A percentile compares a stretch with the other conserved stretches of the same genome.
Conservation (phyloP, 2,329 filamentous ascomycete species). For the Trichocomaceae sp. region DNA sequence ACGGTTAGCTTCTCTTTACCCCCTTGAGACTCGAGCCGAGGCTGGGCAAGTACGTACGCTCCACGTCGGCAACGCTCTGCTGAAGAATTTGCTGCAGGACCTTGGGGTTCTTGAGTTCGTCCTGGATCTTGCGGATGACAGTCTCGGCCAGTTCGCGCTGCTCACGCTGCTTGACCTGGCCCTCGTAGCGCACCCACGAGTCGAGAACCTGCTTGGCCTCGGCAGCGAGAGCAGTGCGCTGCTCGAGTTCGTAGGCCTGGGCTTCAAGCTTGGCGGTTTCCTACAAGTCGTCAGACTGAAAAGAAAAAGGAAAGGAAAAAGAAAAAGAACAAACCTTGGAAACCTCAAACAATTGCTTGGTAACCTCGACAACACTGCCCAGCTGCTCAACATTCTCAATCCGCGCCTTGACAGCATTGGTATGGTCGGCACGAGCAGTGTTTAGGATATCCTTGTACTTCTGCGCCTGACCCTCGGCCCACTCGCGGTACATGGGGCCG, state of each 20-base stretch:
- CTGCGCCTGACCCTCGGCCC: slow-evolving; percentile 79
- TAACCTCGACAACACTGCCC: slow-evolving; percentile 87
- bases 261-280: slow-evolving; percentile 96
- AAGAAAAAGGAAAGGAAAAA: neutral
- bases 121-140: slow-evolving; percentile 95
- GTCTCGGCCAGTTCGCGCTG: slow-evolving; percentile 89
- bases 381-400: slow-evolving; percentile 95
- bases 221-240: slow-evolving; percentile 81
- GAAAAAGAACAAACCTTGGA: slow-evolving; percentile 66
- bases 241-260: slow-evolving; percentile 93
- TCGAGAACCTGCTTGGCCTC: slow-evolving; percentile 96
- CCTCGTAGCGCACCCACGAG: slow-evolving; percentile 97
- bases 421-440: slow-evolving; percentile 88
- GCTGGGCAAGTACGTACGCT: too few relatives aligned
- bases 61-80: slow-evolving; percentile 92
- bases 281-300: slow-evolving; percentile 41
- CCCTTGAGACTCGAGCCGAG: too few relatives aligned
- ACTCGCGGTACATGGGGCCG: slow-evolving; percentile 84
- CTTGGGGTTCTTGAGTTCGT: slow-evolving; percentile 98
- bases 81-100: slow-evolving; percentile 93
- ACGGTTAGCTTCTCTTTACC: slow-evolving; percentile 14
- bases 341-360: slow-evolving; percentile 93
- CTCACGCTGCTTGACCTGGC: slow-evolving; percentile 97
- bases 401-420: slow-evolving; percentile 85
- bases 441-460: slow-evolving; percentile 96